Evolutionary conservation across 1,284 basidiomycete genomes (phyloP), one percentile per base, ranked within the genome.

Genomic region (Ceratobasidium theobromae): DNA sequence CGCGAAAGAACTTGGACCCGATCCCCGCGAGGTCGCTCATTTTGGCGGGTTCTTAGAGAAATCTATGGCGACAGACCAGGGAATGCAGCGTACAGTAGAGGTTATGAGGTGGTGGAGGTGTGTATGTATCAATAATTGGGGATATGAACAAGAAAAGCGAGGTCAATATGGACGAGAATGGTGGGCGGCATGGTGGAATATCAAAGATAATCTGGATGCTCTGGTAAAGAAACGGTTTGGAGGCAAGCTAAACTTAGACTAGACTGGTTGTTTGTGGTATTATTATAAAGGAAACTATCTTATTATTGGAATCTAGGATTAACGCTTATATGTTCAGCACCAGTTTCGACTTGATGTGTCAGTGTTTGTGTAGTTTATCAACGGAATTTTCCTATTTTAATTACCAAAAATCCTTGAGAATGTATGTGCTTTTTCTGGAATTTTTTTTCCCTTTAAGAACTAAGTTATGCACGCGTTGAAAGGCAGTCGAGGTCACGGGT

Each of bases 71-170:
- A 74, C 78, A 1, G 70, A 72, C 40, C 71, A 73, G 55, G 88
- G 88, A 0, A 74, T 90, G 48, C 86, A 88, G 75, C 83, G 82
- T 69, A 88, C 85, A 38, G 75, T 87, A 2, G 82, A 81, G 28
- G 82, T 91, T 23, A 78, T 93, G 78, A 86, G 82, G 72, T 93
- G 88, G 86, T 93, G 93, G 91, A 71, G 70, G 51, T 68, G 70
- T 3, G 53, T 77, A 18, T 69, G 74, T 55, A 68, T 65, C 53
- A 72, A 73, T 54, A 72, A 76, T 2, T 82, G 80, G 69, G 86
- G 88, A 72, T 69, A 76, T 58, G 75, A 76, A 38, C 78, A 79
- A 46, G 77, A 78, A 52, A 9, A 76, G 73, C 32, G 70, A 70
- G 21, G 76, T 72, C 70, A 76, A 75, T 43, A 73, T 72, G 65